Base-by-base conservation (phyloP, 1,284 basidiomycete genomes). In the Apiotrichum veenhuisii region DNA sequence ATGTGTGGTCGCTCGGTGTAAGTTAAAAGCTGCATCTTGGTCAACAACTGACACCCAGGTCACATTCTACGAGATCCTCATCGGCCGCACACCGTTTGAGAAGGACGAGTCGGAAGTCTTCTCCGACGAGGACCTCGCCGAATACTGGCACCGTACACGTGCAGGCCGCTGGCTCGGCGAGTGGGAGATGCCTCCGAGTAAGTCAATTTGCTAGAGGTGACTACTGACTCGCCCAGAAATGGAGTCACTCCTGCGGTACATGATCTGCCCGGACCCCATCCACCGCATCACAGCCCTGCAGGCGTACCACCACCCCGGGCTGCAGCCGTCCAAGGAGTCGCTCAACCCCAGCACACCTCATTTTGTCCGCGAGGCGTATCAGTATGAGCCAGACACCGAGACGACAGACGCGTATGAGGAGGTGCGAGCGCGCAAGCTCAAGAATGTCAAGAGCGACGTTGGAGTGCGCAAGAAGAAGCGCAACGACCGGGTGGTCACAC, bases 51-150 rank as follows among this genome's bases (percentile, higher is more conserved):
- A 57, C 36, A 20, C 20, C 0, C 61, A 78, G 77, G 68, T 96
- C 34, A 91, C 92, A 0, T 88, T 95, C 74, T 97, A 93, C 72
- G 93, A 97, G 74, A 88, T 96, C 59, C 82, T 96, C 25, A 79
- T 87, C 30, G 92, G 92, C 0, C 82, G 93, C 17, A 96, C 93
- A 4, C 92, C 93, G 1, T 97, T 96, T 70, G 93, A 97, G 72
- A 73, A 85, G 61, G 82, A 84, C 27, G 89, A 91, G 58, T 84
- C 85, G 10, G 90, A 94, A 70, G 82, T 85, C 57, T 87, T 92
- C 64, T 80, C 82, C 87, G 91, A 33, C n/a, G 78, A 89, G 52
- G 87, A 89, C 62, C 77, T 93, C 22, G 84, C 90, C 69, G 82
- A 82, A 53, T 96, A 97, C 72, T 93, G 89, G 85, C 76, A 82